phyloP scores from a whole-genome alignment of 805 yeast species.

The Saccharomycopsis selenospora region DNA sequence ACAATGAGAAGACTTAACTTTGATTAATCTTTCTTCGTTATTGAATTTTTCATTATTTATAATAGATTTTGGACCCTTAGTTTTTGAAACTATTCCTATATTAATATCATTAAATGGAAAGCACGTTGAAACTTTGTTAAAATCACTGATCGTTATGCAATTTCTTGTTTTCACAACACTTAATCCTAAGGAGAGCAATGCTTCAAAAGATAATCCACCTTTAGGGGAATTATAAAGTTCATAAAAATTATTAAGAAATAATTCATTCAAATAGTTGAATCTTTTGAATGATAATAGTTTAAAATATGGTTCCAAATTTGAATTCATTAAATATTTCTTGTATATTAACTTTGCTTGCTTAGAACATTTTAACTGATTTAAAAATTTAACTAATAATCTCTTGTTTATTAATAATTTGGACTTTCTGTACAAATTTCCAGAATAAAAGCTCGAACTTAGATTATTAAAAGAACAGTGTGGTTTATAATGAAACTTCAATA shows the following conservation, averaged over 20 bases:
- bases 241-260: constrained; percentile 10
- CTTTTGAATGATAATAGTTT: constrained; percentile 16
- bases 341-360: constrained; percentile 8
- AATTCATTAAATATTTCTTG: constrained; percentile 10
- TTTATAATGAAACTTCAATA: constrained; percentile 11
- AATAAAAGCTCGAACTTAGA: constrained; percentile 9
- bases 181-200: constrained; percentile 17
- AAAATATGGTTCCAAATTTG: constrained; percentile 11
- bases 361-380: constrained; percentile 7
- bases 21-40: constrained; percentile 4
- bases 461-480: constrained; percentile 9
- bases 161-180: constrained; percentile 17
- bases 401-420: constrained; percentile 8
- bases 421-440: constrained; percentile 4
- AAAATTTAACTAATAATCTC: constrained; percentile 10
- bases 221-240: constrained; percentile 7
- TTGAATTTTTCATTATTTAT: neutral
- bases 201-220: constrained; percentile 9
- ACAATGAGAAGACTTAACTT: constrained; percentile 15
- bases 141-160: constrained; percentile 14
- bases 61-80: neutral
- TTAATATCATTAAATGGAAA: neutral
- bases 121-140: constrained; percentile 4
- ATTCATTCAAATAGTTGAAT: constrained; percentile 15
- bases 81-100: neutral